These are phyloP conservation scores for Takashimella koratensis DNA, from an alignment of 1,284 basidiomycete species.

Conservation along the genomic window DNA sequence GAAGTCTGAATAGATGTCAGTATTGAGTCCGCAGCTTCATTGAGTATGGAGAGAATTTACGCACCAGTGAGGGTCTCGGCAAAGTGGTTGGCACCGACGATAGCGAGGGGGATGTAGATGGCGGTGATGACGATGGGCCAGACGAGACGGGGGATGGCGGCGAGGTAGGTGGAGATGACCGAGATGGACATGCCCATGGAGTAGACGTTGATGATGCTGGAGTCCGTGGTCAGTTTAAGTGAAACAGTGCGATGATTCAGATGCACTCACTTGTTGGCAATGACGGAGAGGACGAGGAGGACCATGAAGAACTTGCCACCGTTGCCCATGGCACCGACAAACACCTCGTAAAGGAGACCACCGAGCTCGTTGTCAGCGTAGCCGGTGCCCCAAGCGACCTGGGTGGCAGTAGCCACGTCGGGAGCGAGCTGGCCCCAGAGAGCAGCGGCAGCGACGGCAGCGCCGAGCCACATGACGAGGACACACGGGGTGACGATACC, in stretches of 20 bases:
- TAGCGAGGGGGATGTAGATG: constrained; percentile 44
- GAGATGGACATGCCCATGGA: constrained; percentile 40
- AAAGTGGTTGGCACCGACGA: constrained; percentile 45
- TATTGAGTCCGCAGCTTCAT: too few relatives aligned
- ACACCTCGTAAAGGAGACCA: constrained; percentile 44
- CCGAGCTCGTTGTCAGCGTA: constrained; percentile 40
- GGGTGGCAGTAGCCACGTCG: not conserved
- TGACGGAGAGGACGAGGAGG: constrained; percentile 42
- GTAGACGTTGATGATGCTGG: constrained; percentile 42
- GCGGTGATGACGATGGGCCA: constrained; percentile 45
- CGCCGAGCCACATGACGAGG: constrained; percentile 44
- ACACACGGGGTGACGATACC: constrained; percentile 47
- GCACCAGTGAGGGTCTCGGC: constrained; percentile 30
- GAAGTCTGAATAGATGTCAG: constrained; percentile 22
- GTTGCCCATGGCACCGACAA: constrained; percentile 37
- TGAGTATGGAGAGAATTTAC: constrained; percentile 9
- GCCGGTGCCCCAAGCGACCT: constrained; percentile 22
- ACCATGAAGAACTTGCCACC: constrained; percentile 40
- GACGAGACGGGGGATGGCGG: constrained; percentile 45
- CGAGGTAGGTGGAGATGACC: constrained; percentile 37
- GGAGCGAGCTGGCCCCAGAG: constrained; percentile 18
- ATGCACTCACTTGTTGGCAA: constrained; percentile 35
- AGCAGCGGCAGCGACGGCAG: constrained; percentile 42
- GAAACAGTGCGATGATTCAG: too few relatives aligned
- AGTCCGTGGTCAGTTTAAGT: not conserved